phyloP scores from a whole-genome alignment of 225 moss, liverwort and hornwort species.

The Rhytidiadelphus loreus region DNA sequence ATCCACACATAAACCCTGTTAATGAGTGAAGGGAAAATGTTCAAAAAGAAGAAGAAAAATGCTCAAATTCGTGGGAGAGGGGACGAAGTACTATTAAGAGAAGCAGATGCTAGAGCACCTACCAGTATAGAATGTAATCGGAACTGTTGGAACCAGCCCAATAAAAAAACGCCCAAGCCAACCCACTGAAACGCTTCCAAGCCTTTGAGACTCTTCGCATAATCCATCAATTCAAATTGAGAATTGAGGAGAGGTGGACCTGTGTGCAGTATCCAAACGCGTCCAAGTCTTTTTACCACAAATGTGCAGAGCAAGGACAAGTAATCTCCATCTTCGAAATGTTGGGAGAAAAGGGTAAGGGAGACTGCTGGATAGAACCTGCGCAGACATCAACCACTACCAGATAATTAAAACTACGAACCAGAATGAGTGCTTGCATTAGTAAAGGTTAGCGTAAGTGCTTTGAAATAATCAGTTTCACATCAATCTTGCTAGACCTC shows the following conservation, averaged over 20 bases:
- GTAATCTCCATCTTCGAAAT: slow-evolving; percentile 22
- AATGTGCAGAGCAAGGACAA: slow-evolving; percentile 12
- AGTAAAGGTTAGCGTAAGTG: background rate
- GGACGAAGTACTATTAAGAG: background rate
- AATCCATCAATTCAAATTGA: slow-evolving; percentile 15
- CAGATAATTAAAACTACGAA: background rate
- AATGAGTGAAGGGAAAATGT: background rate
- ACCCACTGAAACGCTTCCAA: slow-evolving; percentile 35
- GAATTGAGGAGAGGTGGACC: slow-evolving; percentile 35
- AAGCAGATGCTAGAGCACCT: slow-evolving; percentile 3
- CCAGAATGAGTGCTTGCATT: background rate
- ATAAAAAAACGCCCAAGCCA: slow-evolving; percentile 27
- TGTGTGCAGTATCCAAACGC: slow-evolving; percentile 27
- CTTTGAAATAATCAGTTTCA: background rate
- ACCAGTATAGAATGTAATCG: slow-evolving; percentile 49
- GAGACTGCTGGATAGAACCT: slow-evolving; percentile 44
- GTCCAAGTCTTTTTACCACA: slow-evolving; percentile 34
- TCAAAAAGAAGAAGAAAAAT: background rate
- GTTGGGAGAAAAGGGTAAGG: slow-evolving; percentile 33
- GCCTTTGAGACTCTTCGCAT: slow-evolving; percentile 7
- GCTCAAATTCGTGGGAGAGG: background rate
- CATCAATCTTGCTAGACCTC: background rate
- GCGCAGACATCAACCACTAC: background rate
- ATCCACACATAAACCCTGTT: background rate
- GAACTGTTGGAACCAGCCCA: slow-evolving; percentile 52